phyloP scores from a whole-genome alignment of 129 eudicot species.

The Flaveria trinervia region DNA sequence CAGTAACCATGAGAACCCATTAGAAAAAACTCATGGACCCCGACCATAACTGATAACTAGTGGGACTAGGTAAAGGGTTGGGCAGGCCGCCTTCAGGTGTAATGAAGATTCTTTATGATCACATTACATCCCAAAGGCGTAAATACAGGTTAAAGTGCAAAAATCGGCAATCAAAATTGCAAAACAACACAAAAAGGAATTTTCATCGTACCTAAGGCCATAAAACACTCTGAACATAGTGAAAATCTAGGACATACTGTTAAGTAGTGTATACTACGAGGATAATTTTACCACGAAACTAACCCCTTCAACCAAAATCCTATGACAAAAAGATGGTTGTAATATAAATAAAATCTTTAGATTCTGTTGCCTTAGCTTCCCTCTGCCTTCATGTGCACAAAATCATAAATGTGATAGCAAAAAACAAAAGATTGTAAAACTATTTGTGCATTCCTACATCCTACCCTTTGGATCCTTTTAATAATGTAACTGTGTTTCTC shows the following conservation, averaged over 20 bases:
- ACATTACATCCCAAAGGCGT: too few species aligned
- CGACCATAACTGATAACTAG: not conserved
- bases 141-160: not conserved
- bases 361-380: conserved; percentile 1
- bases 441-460: conserved; percentile 6
- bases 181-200: not conserved
- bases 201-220: conserved; percentile 2
- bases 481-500: conserved; percentile 7
- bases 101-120: not conserved
- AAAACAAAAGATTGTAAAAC: conserved; percentile 1
- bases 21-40: not conserved
- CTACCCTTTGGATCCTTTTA: conserved; percentile 11
- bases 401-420: not conserved
- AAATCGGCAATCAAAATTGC: not conserved
- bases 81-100: not conserved
- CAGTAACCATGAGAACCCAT: not conserved
- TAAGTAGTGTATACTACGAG: conserved; percentile 10
- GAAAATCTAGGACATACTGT: not conserved
- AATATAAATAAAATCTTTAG: not conserved
- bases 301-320: too few species aligned
- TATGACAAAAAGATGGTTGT: not conserved
- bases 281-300: too few species aligned
- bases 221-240: not conserved
- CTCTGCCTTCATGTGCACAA: not conserved
- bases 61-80: not conserved